Evolutionary conservation across 208 protist species (phyloP).

Genomic region (Acanthamoeba polyphaga): DNA sequence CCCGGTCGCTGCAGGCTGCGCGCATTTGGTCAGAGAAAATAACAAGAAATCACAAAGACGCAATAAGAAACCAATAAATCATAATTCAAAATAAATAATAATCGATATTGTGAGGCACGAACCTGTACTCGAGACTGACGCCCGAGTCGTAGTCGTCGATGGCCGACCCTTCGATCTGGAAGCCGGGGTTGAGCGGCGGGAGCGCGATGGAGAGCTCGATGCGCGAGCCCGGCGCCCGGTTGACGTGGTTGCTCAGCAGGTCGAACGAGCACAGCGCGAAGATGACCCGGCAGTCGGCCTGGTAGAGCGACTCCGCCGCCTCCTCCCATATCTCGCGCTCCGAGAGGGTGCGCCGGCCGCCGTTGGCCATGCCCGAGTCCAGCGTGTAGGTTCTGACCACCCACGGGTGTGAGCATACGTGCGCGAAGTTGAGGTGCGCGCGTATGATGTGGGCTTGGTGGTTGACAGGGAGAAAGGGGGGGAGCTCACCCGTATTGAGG

Average conservation of each 20-base stretch:
- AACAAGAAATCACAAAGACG: background rate
- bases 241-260: slow-evolving; percentile 51
- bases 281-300: slow-evolving; percentile 55
- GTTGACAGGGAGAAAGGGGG: background rate
- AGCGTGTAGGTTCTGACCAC: background rate
- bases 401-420: background rate
- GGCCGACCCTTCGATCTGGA: slow-evolving; percentile 6
- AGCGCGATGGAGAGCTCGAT: slow-evolving; percentile 52
- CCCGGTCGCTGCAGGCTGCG: slow-evolving; percentile 27
- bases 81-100: too few species aligned
- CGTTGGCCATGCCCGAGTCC: background rate
- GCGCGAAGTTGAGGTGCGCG: background rate
- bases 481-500: slow-evolving; percentile 48
- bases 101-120: too few species aligned
- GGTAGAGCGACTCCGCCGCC: slow-evolving; percentile 10
- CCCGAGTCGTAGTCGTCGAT: slow-evolving; percentile 24
- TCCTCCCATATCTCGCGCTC: slow-evolving; percentile 46
- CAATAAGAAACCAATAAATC: background rate
- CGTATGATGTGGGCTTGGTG: background rate
- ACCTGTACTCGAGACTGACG: slow-evolving; percentile 50
- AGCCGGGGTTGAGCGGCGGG: slow-evolving; percentile 46
- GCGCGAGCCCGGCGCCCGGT: slow-evolving; percentile 35
- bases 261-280: slow-evolving; percentile 71
- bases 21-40: background rate
- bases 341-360: background rate